These are phyloP conservation scores for Hanseniaspora clermontiae DNA, from an alignment of 805 yeast genomes.

Conservation along the genomic window DNA sequence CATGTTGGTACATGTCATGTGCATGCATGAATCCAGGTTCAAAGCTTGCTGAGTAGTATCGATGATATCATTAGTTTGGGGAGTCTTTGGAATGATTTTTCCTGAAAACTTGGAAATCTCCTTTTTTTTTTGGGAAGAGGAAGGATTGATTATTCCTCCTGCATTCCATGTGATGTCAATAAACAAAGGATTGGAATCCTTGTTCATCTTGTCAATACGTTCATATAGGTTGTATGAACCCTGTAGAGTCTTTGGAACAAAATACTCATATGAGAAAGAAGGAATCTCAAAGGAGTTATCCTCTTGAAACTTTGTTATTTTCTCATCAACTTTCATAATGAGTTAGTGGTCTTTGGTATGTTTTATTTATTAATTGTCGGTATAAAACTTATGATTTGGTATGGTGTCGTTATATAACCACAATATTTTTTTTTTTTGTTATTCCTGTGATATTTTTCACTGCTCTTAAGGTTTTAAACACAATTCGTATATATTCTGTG, in stretches of 20 bases:
- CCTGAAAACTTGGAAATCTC: slow-evolving; percentile 11
- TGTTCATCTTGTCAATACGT: slow-evolving; percentile 95
- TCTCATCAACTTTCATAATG: slow-evolving; percentile 32
- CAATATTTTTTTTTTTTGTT: too few species aligned
- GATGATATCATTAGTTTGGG: slow-evolving; percentile 81
- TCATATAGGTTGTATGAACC: slow-evolving; percentile 94
- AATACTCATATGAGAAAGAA: slow-evolving; percentile 91
- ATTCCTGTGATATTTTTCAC: too few species aligned
- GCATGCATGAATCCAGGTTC: slow-evolving; percentile 96
- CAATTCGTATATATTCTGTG: neutral
- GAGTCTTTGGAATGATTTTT: slow-evolving; percentile 34
- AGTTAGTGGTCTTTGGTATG: neutral
- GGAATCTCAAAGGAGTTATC: slow-evolving; percentile 30
- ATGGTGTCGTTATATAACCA: too few species aligned
- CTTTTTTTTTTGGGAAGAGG: neutral
- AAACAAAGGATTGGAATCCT: slow-evolving; percentile 68
- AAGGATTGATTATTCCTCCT: slow-evolving; percentile 51
- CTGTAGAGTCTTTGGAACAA: slow-evolving; percentile 92
- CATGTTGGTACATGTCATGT: slow-evolving; percentile 94
- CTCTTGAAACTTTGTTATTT: slow-evolving; percentile 27
- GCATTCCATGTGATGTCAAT: slow-evolving; percentile 98
- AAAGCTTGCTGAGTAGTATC: slow-evolving; percentile 78
- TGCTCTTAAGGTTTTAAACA: too few species aligned
- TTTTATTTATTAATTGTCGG: too few species aligned
- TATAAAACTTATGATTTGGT: too few species aligned